Percentiles rank a stretch among this genome's conserved stretches.
These are phyloP conservation scores for Atkinsonella texensis DNA, from an alignment of 2,329 filamentous ascomycete species.

Conservation along the genomic window DNA sequence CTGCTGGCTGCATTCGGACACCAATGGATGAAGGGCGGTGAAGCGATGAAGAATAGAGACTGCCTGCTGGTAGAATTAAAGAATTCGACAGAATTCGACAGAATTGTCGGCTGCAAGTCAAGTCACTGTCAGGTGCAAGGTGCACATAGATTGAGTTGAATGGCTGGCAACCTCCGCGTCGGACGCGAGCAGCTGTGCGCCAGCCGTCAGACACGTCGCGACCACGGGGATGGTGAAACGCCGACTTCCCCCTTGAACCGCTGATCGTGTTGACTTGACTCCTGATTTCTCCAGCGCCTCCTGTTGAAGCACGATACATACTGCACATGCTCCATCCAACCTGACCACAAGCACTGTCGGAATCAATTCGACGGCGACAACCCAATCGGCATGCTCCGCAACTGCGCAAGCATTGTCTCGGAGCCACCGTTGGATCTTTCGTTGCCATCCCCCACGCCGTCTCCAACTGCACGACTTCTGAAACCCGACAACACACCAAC, in stretches of 20 bases:
- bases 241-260: neutral
- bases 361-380: no score
- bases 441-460: neutral
- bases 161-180: neutral
- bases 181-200: neutral
- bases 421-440: neutral
- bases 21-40: no score
- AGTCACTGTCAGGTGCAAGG: no score
- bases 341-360: no score
- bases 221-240: neutral
- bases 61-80: no score
- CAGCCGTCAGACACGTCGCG: neutral
- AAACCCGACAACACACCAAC: slow-evolving; percentile 9
- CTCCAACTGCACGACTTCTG: neutral
- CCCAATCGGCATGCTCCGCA: neutral
- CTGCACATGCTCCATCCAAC: no score
- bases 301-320: no score
- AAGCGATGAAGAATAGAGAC: no score
- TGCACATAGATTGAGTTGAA: neutral
- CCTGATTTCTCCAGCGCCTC: neutral
- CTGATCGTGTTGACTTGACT: neutral
- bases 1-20: no score
- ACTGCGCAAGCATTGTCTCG: neutral
- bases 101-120: no score
- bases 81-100: no score